These are phyloP conservation scores for Zygnema cylindricum DNA, from an alignment of 139 green algal species.

Conservation along the genomic window DNA sequence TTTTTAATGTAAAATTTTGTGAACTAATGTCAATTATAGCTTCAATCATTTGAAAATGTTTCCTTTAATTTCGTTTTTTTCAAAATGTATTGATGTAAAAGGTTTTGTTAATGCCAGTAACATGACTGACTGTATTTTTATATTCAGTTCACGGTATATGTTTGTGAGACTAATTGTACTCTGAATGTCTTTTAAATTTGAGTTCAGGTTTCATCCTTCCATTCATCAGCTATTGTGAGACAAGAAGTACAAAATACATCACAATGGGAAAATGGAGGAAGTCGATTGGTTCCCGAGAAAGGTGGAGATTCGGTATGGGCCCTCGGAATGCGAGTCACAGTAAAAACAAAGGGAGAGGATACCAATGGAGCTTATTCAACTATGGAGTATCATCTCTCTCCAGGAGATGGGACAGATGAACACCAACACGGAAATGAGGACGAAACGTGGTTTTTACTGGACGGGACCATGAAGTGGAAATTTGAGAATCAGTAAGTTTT, in stretches of 20 bases:
- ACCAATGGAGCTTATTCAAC: neutral
- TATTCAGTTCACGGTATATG: no score
- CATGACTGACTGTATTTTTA: no score
- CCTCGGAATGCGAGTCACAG: slow-evolving; percentile 26
- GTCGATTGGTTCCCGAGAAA: neutral
- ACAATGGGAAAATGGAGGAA: slow-evolving; percentile 1
- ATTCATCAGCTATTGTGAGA: no score
- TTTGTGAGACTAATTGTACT: no score
- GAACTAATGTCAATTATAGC: no score
- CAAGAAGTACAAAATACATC: no score
- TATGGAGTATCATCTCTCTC: slow-evolving; percentile 24
- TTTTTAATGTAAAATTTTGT: no score
- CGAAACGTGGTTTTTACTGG: slow-evolving; percentile 40
- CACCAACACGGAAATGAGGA: slow-evolving; percentile 28
- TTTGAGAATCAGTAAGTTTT: slow-evolving; percentile 15
- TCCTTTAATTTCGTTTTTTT: no score
- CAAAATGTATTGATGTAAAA: no score
- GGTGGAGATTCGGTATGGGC: slow-evolving; percentile 3
- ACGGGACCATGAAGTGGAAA: slow-evolving; percentile 12
- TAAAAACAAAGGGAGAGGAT: slow-evolving; percentile 19
- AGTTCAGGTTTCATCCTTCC: neutral
- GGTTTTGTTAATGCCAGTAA: no score
- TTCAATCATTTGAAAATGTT: no score
- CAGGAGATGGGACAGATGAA: slow-evolving; percentile 24
- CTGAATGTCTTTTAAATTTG: no score